Evolutionary conservation across 1,284 basidiomycete species (phyloP), one percentile per base, ranked within the genome.

Genomic region (Singerocomus inundabilis): DNA sequence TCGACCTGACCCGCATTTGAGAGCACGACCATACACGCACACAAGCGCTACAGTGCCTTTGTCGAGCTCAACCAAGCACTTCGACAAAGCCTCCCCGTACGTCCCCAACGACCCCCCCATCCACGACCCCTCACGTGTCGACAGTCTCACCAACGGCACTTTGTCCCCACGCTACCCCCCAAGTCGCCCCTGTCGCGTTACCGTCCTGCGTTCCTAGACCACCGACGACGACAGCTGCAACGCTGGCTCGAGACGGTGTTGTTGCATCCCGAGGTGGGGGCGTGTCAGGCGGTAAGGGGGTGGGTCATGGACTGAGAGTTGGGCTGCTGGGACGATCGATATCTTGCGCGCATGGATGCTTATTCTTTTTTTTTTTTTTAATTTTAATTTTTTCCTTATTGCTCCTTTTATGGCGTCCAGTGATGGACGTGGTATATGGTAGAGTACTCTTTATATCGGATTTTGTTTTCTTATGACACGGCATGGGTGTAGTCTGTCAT

Each of bases 1-100:
- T n/a, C n/a, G 6, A 15, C 21, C 29, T 18, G 24, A 25, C 0
- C 13, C 8, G 7, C 11, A 26, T 35, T 9, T 8, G 52, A 82
- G 79, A 79, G 79, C 3, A 84, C 83, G 2, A 74, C 71, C 12
- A 83, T 90, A 35, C 84, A 85, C 52, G 74, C 75, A 0, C 79
- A 85, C 56, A 88, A 85, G 62, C 79, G 86, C 21, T 90, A 88
- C 64, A 85, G 76, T 29, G 81, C 81, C 1, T 90, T 91, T 60
- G 78, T 77, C 3, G 69, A 80, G 38, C 74, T 91, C 5, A 71
- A 82, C 30, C 57, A 67, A 8, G 69, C 72, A 2, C 72, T 91
- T 1, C 69, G 74, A 11, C 70, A 68, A 3, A 75, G 76, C 4
- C 69, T 87, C 2, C 82, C 85, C 0, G 80, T 83, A 57, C 44